Conservation (phyloP, 768 basidiomycete species). For the Termitomyces sp. region DNA sequence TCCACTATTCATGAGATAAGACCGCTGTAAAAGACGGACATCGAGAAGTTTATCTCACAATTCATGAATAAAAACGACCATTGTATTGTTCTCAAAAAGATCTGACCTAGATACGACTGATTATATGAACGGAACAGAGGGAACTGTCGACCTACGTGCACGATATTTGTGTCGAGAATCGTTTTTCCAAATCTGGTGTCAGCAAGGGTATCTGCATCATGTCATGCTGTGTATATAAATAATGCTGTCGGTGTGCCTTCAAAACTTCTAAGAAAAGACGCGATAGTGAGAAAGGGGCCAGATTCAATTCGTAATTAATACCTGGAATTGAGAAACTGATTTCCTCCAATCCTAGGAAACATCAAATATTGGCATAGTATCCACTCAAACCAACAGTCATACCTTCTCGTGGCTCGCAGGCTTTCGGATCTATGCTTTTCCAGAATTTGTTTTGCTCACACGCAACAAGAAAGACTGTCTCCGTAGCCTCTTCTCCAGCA, state of each 20-base stretch:
- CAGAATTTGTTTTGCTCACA: slow-evolving; percentile 87
- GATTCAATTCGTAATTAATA: slow-evolving; percentile 19
- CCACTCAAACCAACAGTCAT: neutral
- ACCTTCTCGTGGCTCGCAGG: slow-evolving; percentile 82
- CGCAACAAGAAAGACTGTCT: slow-evolving; percentile 87
- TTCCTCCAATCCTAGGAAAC: slow-evolving; percentile 48
- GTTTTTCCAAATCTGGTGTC: slow-evolving; percentile 54
- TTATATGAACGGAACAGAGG: neutral
- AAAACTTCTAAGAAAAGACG: slow-evolving; percentile 55
- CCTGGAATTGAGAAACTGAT: slow-evolving; percentile 67
- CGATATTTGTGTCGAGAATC: slow-evolving; percentile 79
- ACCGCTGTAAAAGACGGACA: neutral
- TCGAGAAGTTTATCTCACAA: slow-evolving; percentile 53
- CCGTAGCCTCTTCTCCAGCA: slow-evolving; percentile 77
- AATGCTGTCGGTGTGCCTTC: slow-evolving; percentile 83
- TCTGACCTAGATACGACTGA: slow-evolving; percentile 46
- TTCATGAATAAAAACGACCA: slow-evolving; percentile 91
- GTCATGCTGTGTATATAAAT: slow-evolving; percentile 66
- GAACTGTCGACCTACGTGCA: slow-evolving; percentile 63
- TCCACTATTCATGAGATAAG: slow-evolving; percentile 45
- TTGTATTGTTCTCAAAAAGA: slow-evolving; percentile 67
- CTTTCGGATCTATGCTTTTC: slow-evolving; percentile 79
- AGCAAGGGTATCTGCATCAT: slow-evolving; percentile 83
- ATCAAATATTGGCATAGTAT: neutral
- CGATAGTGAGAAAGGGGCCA: neutral